A percentile compares a stretch with the other conserved stretches of the same genome.
Evolutionary conservation across 352 stramenopile genomes (phyloP).

Genomic region (Globisporangium splendens): DNA sequence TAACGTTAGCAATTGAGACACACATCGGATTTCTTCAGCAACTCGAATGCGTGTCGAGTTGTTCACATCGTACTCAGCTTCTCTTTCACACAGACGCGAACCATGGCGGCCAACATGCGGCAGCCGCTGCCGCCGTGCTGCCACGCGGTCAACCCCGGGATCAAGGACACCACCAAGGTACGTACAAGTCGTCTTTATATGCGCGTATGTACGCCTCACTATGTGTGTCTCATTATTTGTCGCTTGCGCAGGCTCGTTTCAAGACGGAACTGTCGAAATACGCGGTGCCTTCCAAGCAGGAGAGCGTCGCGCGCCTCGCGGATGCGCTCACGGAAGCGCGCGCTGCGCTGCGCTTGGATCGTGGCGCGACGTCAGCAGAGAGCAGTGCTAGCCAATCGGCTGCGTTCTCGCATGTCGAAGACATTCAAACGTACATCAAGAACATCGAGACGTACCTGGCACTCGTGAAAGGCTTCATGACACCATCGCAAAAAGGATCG

Average conservation of each 20-base stretch:
- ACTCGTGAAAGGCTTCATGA: slow-evolving; percentile 52
- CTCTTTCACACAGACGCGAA: too few species aligned
- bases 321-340: slow-evolving; percentile 36
- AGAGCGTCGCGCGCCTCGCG: slow-evolving; percentile 35
- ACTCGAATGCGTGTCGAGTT: too few species aligned
- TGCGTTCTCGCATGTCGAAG: slow-evolving; percentile 24
- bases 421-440: slow-evolving; percentile 31
- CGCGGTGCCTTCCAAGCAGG: slow-evolving; percentile 23
- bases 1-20: too few species aligned
- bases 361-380: slow-evolving; percentile 4
- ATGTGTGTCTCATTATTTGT: background rate
- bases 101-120: slow-evolving; percentile 22
- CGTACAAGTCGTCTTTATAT: too few species aligned
- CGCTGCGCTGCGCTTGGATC: slow-evolving; percentile 28
- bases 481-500: slow-evolving; percentile 8
- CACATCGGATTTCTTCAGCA: too few species aligned
- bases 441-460: slow-evolving; percentile 41
- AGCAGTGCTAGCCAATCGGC: slow-evolving; percentile 16
- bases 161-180: slow-evolving; percentile 39
- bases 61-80: too few species aligned
- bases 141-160: slow-evolving; percentile 34
- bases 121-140: slow-evolving; percentile 50
- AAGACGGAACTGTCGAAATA: slow-evolving; percentile 36
- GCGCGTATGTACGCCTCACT: background rate
- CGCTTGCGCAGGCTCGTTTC: slow-evolving; percentile 32